A percentile compares a stretch with the other conserved stretches of the same genome.
Evolutionary conservation across 1,139 yeast species (phyloP).

Genomic region (Kodamaea anthophila): DNA sequence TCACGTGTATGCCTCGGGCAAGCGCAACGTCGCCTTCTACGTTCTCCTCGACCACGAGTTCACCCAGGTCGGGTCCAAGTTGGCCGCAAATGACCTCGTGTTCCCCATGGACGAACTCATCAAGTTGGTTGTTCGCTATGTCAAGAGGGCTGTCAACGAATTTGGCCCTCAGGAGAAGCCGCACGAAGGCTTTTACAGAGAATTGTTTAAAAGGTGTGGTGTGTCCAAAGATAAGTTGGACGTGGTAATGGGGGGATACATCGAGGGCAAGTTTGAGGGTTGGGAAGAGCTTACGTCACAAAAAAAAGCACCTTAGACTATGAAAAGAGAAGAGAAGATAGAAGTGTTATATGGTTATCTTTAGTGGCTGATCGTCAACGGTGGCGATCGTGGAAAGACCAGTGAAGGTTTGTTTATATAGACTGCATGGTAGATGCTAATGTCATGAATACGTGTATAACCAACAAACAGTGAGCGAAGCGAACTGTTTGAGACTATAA

Average conservation of each 20-base stretch:
- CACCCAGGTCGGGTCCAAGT: slow-evolving; percentile 37
- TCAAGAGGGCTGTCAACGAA: slow-evolving; percentile 33
- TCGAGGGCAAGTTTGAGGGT: slow-evolving; percentile 57
- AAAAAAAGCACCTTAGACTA: too few relatives aligned
- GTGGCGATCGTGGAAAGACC: too few relatives aligned
- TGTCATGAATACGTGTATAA: too few relatives aligned
- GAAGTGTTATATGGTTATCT: too few relatives aligned
- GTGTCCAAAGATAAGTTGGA: slow-evolving; percentile 66
- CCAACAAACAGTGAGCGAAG: too few relatives aligned
- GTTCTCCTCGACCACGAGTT: slow-evolving; percentile 34
- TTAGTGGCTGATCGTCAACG: too few relatives aligned
- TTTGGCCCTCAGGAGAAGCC: slow-evolving; percentile 37
- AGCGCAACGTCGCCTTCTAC: slow-evolving; percentile 33
- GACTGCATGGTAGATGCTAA: too few relatives aligned
- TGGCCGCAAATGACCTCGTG: slow-evolving; percentile 55
- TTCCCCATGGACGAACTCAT: slow-evolving; percentile 75
- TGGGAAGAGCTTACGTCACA: too few relatives aligned
- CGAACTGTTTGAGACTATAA: too few relatives aligned
- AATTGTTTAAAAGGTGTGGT: slow-evolving; percentile 73
- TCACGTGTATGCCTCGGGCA: slow-evolving; percentile 27
- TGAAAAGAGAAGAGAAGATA: too few relatives aligned
- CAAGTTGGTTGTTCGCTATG: slow-evolving; percentile 45
- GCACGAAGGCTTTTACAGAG: slow-evolving; percentile 42
- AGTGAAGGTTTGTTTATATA: too few relatives aligned
- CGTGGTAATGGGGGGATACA: slow-evolving; percentile 57